Base-by-base conservation (phyloP, 352 stramenopile genomes). In the Phytophthora idaei region DNA sequence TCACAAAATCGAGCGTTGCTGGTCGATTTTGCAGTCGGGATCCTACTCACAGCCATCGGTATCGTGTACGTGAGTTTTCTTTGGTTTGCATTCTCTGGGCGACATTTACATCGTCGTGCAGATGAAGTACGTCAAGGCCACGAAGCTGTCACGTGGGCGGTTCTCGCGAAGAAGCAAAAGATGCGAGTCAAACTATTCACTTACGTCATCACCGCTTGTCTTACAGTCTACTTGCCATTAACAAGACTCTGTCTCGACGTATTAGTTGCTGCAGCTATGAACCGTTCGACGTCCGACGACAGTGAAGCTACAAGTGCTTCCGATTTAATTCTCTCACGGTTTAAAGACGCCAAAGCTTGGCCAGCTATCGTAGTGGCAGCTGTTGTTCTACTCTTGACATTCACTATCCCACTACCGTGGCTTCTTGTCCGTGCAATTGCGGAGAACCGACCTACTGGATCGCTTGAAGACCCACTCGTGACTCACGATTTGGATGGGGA, bases 91-190 rank as follows among this genome's bases (percentile, higher is more conserved):
- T 59, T 77, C 29, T 73, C 58, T 11, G 74, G 64, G 1, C 47
- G 75, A 10, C 54, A 81, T 56, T 58, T 79, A 3, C 77, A 85
- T 61, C 69, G 69, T 41, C 57, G 71, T 34, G 57, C 64, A 1
- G 80, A 86, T 31, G 75, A 84, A 61, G 70, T 89, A 8, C 73
- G 75, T 6, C 74, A 84, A 52, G 77, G 75, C 10, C 66, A 84
- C 36, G 77, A 86, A 64, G 77, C 67, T 2, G 62, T 54, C 1
- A 77, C 73, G 5, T 85, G 72, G 77, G 75, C 78, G 2, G 46
- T 59, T 2, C 29, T 85, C 0, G 72, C 73, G 4, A 49, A 51
- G 0, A 83, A 81, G 32, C 70, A 77, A 42, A 69, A 74, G 31
- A 63, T 67, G 41, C 67, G 63, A 52, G 63, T 78, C 31, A 78